A percentile compares a stretch with the other conserved stretches of the same genome.
Evolutionary conservation across 2,329 filamentous ascomycete genomes (phyloP).

Genomic region (Colletotrichum viniferum): DNA sequence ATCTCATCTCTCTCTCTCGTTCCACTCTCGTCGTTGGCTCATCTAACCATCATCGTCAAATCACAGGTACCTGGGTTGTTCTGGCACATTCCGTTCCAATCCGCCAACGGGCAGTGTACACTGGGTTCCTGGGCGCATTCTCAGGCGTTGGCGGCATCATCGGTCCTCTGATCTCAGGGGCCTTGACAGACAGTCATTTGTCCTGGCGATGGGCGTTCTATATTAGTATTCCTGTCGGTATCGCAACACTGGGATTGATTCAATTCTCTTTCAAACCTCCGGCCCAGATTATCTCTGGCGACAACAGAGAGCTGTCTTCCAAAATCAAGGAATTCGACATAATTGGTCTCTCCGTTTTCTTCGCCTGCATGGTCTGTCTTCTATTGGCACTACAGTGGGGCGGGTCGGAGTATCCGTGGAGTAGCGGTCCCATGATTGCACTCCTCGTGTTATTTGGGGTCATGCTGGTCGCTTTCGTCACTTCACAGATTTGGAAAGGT

Average conservation of each 20-base stretch:
- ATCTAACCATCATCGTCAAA: conserved; percentile 23
- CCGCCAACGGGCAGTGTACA: conserved; percentile 34
- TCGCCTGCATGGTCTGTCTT: conserved; percentile 38
- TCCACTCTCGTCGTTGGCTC: background rate
- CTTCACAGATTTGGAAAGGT: conserved; percentile 35
- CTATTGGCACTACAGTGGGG: conserved; percentile 51
- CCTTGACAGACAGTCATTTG: conserved; percentile 31
- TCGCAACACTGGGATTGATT: conserved; percentile 25
- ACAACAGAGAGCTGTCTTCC: conserved; percentile 15
- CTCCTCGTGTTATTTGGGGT: conserved; percentile 36
- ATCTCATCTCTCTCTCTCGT: background rate
- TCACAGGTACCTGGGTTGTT: conserved; percentile 39
- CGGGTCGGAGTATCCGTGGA: conserved; percentile 37
- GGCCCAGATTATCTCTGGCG: background rate
- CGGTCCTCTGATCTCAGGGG: conserved; percentile 31
- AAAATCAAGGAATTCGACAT: conserved; percentile 26
- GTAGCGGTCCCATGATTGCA: conserved; percentile 33
- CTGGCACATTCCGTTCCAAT: conserved; percentile 40
- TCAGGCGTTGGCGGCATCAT: conserved; percentile 38
- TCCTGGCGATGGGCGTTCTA: conserved; percentile 35
- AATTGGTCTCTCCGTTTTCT: conserved; percentile 24
- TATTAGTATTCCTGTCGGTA: conserved; percentile 32
- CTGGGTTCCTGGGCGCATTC: conserved; percentile 41
- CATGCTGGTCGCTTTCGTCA: conserved; percentile 32
- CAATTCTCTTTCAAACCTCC: conserved; percentile 27